A percentile compares a stretch with the other conserved stretches of the same genome.
Evolutionary conservation across 2,329 filamentous ascomycete species (phyloP).

Genomic region (Colletotrichum brevisporum): DNA sequence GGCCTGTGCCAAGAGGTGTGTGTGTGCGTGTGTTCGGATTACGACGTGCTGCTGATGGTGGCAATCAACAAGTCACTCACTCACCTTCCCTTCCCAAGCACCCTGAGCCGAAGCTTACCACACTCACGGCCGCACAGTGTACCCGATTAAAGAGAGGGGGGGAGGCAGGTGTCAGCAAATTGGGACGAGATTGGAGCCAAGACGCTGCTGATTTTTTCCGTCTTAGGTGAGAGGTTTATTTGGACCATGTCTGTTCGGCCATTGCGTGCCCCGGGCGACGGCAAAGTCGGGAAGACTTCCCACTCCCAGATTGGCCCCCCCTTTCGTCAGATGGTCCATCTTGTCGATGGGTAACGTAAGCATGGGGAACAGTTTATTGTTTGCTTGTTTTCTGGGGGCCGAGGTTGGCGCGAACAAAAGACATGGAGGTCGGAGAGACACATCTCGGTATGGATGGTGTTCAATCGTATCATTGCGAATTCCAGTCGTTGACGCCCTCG

Average conservation of each 20-base stretch:
- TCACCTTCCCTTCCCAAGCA: slow-evolving; percentile 34
- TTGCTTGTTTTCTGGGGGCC: background rate
- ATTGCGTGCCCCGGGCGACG: background rate
- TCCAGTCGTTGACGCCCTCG: no score
- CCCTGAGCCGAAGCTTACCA: slow-evolving; percentile 31
- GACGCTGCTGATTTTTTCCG: background rate
- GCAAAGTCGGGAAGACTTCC: background rate
- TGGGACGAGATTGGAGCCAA: background rate
- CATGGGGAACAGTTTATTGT: background rate
- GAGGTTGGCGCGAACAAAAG: no score
- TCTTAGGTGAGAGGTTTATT: slow-evolving; percentile 16
- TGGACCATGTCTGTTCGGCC: background rate
- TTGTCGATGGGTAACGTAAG: no score
- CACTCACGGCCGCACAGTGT: background rate
- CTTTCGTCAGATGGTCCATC: no score
- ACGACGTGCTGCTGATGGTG: slow-evolving; percentile 14
- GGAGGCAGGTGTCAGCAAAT: background rate
- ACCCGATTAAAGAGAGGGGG: background rate
- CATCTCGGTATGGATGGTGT: no score
- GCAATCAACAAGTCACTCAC: slow-evolving; percentile 1
- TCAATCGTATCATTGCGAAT: no score
- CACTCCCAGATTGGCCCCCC: no score
- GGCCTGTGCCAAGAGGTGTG: slow-evolving; percentile 12
- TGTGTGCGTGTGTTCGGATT: slow-evolving; percentile 5
- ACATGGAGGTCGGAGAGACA: no score